Percentiles rank a stretch among this genome's conserved stretches.
Evolutionary conservation across 768 basidiomycete species (phyloP).

Genomic region (Hericium coralloides): DNA sequence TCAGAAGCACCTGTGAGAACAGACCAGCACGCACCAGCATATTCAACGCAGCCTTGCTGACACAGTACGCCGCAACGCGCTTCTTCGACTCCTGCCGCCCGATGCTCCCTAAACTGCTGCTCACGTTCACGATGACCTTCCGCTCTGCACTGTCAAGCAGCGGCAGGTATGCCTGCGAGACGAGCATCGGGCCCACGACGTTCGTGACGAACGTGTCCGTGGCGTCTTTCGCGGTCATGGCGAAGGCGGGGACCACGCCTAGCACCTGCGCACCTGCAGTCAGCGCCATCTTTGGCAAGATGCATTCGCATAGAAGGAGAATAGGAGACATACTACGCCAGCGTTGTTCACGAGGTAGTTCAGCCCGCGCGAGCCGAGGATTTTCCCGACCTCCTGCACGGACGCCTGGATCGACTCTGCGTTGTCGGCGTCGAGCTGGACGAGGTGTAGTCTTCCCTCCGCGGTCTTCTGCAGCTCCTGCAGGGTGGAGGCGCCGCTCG

Average conservation of each 20-base stretch:
- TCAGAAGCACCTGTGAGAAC: neutral
- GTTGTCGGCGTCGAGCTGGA: slow-evolving; percentile 23
- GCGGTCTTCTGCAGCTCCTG: slow-evolving; percentile 16
- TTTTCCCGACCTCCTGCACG: slow-evolving; percentile 13
- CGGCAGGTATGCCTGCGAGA: slow-evolving; percentile 25
- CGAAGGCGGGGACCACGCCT: slow-evolving; percentile 19
- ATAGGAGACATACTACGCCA: slow-evolving; percentile 22
- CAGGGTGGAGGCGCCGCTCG: slow-evolving; percentile 15
- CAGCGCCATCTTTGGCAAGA: neutral
- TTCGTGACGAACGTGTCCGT: slow-evolving; percentile 20
- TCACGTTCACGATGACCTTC: slow-evolving; percentile 27
- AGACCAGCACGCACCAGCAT: slow-evolving; percentile 25
- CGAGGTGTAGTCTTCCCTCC: slow-evolving; percentile 23
- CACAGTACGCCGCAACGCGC: slow-evolving; percentile 24
- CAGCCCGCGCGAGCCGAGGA: slow-evolving; percentile 22
- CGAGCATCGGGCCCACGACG: slow-evolving; percentile 27
- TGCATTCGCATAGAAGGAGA: neutral
- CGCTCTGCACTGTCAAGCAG: slow-evolving; percentile 23
- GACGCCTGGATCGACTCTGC: slow-evolving; percentile 20
- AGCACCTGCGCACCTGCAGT: slow-evolving; percentile 2
- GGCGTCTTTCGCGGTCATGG: slow-evolving; percentile 17
- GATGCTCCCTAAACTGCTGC: slow-evolving; percentile 25
- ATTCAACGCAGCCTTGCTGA: slow-evolving; percentile 30
- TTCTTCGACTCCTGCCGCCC: slow-evolving; percentile 18
- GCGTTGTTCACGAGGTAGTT: slow-evolving; percentile 35